Base-by-base conservation (phyloP, 2,329 filamentous ascomycete species). In the Microdochium trichocladiopsis region DNA sequence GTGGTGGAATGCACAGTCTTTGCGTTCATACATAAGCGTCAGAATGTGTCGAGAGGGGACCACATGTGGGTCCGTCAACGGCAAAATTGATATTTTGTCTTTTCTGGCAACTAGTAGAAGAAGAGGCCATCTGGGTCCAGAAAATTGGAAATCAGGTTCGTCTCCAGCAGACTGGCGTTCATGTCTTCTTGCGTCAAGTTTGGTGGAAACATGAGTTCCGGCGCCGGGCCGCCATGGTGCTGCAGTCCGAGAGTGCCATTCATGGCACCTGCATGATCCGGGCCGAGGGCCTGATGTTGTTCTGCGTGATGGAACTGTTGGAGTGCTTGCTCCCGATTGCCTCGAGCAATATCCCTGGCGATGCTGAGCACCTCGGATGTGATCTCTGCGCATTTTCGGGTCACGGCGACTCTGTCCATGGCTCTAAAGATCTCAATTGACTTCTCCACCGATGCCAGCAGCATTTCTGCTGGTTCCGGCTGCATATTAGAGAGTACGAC, bases 361-460 rank as follows among this genome's bases (percentile, higher is more conserved):
- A 51, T 48, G 37, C 50, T 33, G 14, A 51, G 50, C 4, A 47
- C 50, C 25, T 51, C 50, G 18, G 21, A 21, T 16, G 43, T 51
- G 12, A 51, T 47, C 43, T 51, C 50, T 18, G 18, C 25, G 25
- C 50, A 51, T 24, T 43, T 24, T 14, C 50, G 50, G 22, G 50
- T 43, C 41, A 51, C 50, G 23, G 50, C 50, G 43, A 51, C 16
- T 33, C 23, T 21, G 24, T 36, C 43, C 50, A 51, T 51, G 18
- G 43, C 37, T 10, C 25, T 28, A 41, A 51, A 51, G 5, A 51
- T 51, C 41, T 51, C 50, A 6, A 51, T 22, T 22, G 36, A 47
- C 43, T 51, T 51, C n/a, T 48, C 50, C 10, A 47, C 28, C n/a
- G 25, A 22, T 11, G 25, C 37, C 14, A 51, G 33, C 22, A 51